These are phyloP conservation scores for Wickerhamiella lipophila DNA, from an alignment of 805 yeast species.

Conservation along the genomic window DNA sequence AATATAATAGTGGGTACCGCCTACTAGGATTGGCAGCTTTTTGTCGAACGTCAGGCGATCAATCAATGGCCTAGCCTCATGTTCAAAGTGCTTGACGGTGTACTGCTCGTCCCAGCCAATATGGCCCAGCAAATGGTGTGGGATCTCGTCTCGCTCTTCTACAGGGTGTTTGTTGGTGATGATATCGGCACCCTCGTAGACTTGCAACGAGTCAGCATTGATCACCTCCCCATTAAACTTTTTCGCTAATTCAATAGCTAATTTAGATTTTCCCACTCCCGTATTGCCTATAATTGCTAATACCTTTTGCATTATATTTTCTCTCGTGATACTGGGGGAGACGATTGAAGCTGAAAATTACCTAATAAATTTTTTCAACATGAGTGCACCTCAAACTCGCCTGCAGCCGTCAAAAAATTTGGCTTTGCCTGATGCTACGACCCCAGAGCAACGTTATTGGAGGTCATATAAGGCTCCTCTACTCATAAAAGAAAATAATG, in stretches of 20 bases:
- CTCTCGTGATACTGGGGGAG: background rate
- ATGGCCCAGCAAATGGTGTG: constrained; percentile 83
- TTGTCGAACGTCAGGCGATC: constrained; percentile 52
- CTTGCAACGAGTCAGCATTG: constrained; percentile 96
- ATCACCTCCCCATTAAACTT: constrained; percentile 75
- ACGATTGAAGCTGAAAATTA: background rate
- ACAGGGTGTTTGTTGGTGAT: constrained; percentile 91
- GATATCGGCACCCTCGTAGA: constrained; percentile 57
- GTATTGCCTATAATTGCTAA: constrained; percentile 81
- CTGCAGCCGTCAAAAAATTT: constrained; percentile 20
- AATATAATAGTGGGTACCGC: constrained; percentile 91
- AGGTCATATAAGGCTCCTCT: constrained; percentile 74
- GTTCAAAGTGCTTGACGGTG: constrained; percentile 61
- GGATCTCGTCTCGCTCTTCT: constrained; percentile 56
- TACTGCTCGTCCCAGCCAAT: constrained; percentile 71
- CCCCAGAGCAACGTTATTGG: constrained; percentile 79
- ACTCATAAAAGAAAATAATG: constrained; percentile 83
- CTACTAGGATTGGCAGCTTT: constrained; percentile 76
- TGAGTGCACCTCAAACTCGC: constrained; percentile 21
- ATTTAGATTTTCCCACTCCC: constrained; percentile 89
- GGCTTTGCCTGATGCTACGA: constrained; percentile 20
- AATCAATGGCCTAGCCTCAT: constrained; percentile 49
- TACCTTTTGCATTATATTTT: constrained; percentile 28
- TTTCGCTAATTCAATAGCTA: constrained; percentile 66
- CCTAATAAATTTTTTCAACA: constrained; percentile 8